Base-by-base conservation (phyloP, 768 basidiomycete genomes). In the Chlorophyllum brunneum region DNA sequence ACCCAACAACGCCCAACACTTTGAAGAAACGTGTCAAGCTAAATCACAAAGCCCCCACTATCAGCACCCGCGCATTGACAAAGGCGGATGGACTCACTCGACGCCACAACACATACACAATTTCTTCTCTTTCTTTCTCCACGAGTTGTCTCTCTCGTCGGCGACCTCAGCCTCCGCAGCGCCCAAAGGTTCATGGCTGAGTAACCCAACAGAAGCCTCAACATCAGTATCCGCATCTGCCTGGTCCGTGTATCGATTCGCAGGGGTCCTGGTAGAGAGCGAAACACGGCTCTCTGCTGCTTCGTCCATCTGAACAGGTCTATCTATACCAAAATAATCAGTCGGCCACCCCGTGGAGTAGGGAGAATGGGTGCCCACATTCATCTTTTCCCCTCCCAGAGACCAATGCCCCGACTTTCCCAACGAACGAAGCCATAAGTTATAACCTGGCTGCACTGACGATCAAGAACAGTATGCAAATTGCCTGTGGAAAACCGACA, bases 21-120 rank as follows among this genome's bases (percentile, higher is more conserved):
- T 79, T 83, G 71, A 75, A 81, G 61, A 81, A 74, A 10, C 81
- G 63, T 27, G 67, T 66, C 56, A 78, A 80, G 55, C 80, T 82
- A 48, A n/a, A 39, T n/a, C n/a, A n/a, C n/a, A 47, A 8, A 4
- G 15, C 20, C 37, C 3, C 13, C 29, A 38, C 23, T 38, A 29
- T 41, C 16, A 47, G 27, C 41, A 40, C 23, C 15, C 16, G 16
- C 44, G 15, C 2, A 18, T 22, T 15, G 8, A 33, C 26, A 38
- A 36, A 27, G 27, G 1, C 8, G 16, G 34, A 42, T 11, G 34
- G 15, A 63, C 76, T 51, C 46, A 81, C 78, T 75, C 65, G 39
- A 76, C 23, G 13, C 78, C 78, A 59, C 77, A 81, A 66, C 79
- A 80, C 22, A 78, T 62, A 56, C 78, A 81, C 58, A 75, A 78